Base-by-base conservation (phyloP, 2,329 filamentous ascomycete species). In the Aspergillus versicolor region DNA sequence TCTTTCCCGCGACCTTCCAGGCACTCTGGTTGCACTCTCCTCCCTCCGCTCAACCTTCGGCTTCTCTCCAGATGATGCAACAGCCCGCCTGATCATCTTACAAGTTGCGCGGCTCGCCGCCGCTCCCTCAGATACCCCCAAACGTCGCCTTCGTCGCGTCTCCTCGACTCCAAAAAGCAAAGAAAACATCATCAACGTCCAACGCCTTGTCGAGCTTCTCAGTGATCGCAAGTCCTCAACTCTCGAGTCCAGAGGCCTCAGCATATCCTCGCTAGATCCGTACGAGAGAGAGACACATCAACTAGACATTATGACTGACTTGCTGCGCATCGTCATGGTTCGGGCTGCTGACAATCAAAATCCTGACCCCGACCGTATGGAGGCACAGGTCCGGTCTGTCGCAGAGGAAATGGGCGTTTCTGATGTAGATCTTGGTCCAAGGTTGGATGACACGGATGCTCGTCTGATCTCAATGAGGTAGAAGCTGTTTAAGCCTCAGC, bases 21-120 rank as follows among this genome's bases (percentile, higher is more conserved):
- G 80, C 32, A 79, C 77, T 3, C 70, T 83, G 21, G 76, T 83
- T 32, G 80, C 80, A 2, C 67, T 84, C 12, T 72, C 77, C 52
- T 75, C 76, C 2, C 65, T 84, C 65, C 72, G 73, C 47, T 61
- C 73, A 17, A 62, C 65, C 5, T 83, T 82, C 55, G 70, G 72
- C 32, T 72, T 76, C 50, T 74, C 73, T 49, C 81, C 82, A 0
- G 77, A 77, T 54, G 72, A 78, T 50, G 70, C 72, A 21, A 82
- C 79, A 11, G 76, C 73, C 21, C 78, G 78, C 13, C 72, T 79
- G 61, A 72, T 84, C 54, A 68, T 81, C 30, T 70, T 82, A 38
- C 78, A 82, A 61, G 70, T 84, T 42, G 76, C 80, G 17, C 75
- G 79, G 4, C 68, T 77, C 44, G 71, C 75, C 13, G 69, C 68